A percentile compares a stretch with the other conserved stretches of the same genome.
Conservation (phyloP, 306 rosid genomes). For the Vicia villosa region DNA sequence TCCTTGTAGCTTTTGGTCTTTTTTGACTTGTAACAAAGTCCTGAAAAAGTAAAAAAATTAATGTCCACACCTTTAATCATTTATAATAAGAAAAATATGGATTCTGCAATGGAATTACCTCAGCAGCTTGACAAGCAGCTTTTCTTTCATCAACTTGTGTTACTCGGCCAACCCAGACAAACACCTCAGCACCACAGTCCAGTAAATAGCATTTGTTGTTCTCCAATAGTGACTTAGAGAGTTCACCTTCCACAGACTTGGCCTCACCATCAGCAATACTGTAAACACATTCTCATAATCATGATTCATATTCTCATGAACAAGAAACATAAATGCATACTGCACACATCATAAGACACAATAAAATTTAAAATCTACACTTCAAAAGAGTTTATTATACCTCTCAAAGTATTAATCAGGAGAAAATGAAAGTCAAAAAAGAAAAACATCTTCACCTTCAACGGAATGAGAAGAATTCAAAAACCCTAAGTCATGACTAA, state of each 20-base stretch:
- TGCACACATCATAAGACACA: conserved; percentile 11
- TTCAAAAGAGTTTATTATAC: conserved; percentile 2
- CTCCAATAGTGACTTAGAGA: conserved; percentile 82
- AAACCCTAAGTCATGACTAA: conserved; percentile 9
- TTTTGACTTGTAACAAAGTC: conserved; percentile 76
- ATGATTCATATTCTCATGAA: conserved; percentile 23
- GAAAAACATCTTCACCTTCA: conserved; percentile 20
- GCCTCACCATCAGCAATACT: conserved; percentile 81
- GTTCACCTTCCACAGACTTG: conserved; percentile 76
- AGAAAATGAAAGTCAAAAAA: conserved; percentile 9
- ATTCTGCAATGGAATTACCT: conserved; percentile 58
- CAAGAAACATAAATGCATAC: conserved; percentile 30
- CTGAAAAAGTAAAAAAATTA: conserved; percentile 50
- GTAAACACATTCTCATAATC: conserved; percentile 34
- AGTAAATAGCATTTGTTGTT: conserved; percentile 86
- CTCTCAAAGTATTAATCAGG: conserved; percentile 8
- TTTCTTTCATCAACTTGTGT: conserved; percentile 98
- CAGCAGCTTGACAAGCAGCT: conserved; percentile 80
- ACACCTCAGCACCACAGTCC: conserved; percentile 93
- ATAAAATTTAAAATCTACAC: conserved; percentile 16
- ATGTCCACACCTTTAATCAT: conserved; percentile 30
- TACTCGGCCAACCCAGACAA: conserved; percentile 93
- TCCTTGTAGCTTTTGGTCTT: conserved; percentile 83
- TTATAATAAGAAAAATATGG: conserved; percentile 34
- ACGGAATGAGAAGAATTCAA: conserved; percentile 18